phyloP scores from a whole-genome alignment of 2,329 filamentous ascomycete species.

The Epichloe scottii region DNA sequence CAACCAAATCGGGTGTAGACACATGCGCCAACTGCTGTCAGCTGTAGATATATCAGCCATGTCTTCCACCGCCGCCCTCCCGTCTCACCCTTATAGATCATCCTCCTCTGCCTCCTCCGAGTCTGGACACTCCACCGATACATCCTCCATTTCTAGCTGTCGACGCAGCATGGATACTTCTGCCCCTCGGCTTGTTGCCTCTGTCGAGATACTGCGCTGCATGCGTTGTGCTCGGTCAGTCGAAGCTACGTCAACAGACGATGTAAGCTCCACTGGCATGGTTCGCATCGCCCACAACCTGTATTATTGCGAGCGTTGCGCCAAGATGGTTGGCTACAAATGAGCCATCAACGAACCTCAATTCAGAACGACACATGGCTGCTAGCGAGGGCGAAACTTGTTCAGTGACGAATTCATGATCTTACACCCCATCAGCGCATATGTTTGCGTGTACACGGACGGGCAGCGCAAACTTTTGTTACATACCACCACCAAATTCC shows the following conservation, averaged over 20 bases:
- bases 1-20: background rate
- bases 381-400: background rate
- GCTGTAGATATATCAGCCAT: conserved; percentile 5
- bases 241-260: conserved; percentile 49
- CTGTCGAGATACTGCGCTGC: conserved; percentile 49
- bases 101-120: conserved; percentile 24
- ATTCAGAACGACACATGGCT: background rate
- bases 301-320: conserved; percentile 54
- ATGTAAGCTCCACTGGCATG: conserved; percentile 47
- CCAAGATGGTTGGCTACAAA: conserved; percentile 50
- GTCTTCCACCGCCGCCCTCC: conserved; percentile 7
- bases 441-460: background rate
- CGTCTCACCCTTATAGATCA: conserved; percentile 11
- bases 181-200: conserved; percentile 31
- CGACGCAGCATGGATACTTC: conserved; percentile 36
- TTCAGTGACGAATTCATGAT: background rate
- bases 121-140: conserved; percentile 26
- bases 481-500: background rate
- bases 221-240: conserved; percentile 48
- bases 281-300: conserved; percentile 52
- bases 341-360: conserved; percentile 21
- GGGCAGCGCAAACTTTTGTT: background rate
- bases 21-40: background rate
- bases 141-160: conserved; percentile 19
- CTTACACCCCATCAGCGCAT: background rate